Base-by-base conservation (phyloP, 495 filamentous ascomycete genomes). In the Lichenothelia convexa region DNA sequence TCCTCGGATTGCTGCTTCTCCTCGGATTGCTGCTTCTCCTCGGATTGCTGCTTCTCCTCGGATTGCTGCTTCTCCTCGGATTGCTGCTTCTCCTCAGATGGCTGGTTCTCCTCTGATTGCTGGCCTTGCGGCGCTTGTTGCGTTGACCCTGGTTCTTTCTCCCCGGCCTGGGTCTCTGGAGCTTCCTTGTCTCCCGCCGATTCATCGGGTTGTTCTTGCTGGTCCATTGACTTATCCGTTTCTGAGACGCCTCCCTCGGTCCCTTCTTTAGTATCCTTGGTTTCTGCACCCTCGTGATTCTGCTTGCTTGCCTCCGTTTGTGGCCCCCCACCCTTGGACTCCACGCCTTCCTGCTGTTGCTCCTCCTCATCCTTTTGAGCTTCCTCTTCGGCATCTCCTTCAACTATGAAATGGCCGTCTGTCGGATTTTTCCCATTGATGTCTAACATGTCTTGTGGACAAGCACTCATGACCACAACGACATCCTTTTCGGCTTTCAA, bases 391-490 rank as follows among this genome's bases (percentile, higher is more conserved):
- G 39, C 24, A 21, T 19, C 16, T 36, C 38, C 15, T 23, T 51
- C 48, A 15, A 51, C 48, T 15, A 51, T 21, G 36, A 58, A 59
- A 34, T 59, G 54, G 34, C 47, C 56, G n/a, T 48, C 56, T 32
- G 49, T 52, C 16, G 48, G 45, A 30, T 49, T 48, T 32, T 49
- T 50, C 16, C 39, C 45, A 39, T 58, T 60, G 37, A 57, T 50
- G 9, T 37, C 43, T 7, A 46, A 36, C 3, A 59, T 40, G 35
- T 59, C 56, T 41, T 56, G 53, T 15, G 56, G 56, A 43, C 57
- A 60, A 1, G 57, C 56, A 35, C 56, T 58, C 51, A 60, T 56
- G 13, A 58, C 54, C 11, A 60, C 45, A 8, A 60, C 55, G 3
- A 55, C 42, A 38, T 60, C 55, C 7, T 53, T 44, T 41, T 57